phyloP scores from a whole-genome alignment of 495 filamentous ascomycete genomes.

The Usnea hakonensis region DNA sequence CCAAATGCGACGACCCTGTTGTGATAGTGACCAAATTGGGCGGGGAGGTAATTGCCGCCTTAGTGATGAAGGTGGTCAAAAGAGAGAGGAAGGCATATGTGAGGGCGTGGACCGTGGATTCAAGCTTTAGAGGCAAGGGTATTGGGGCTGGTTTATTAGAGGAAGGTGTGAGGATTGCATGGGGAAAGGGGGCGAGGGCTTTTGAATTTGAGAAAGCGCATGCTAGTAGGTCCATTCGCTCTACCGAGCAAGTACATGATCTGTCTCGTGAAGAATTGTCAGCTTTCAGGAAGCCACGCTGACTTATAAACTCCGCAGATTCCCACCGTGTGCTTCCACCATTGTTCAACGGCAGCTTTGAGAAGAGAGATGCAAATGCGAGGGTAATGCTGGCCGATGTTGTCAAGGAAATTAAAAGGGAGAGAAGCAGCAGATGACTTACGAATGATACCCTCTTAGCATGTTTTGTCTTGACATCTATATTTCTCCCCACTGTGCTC shows the following conservation, averaged over 20 bases:
- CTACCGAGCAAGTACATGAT: background rate
- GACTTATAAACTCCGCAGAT: slow-evolving; percentile 25
- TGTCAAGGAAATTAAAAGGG: slow-evolving; percentile 34
- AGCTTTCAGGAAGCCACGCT: background rate
- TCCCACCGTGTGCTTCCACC: slow-evolving; percentile 51
- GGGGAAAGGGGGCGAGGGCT: slow-evolving; percentile 47
- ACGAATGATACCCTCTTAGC: slow-evolving; percentile 1
- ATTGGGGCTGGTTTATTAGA: slow-evolving; percentile 62
- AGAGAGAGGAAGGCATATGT: slow-evolving; percentile 43
- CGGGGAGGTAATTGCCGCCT: slow-evolving; percentile 47
- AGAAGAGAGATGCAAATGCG: slow-evolving; percentile 47
- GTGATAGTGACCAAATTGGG: slow-evolving; percentile 50
- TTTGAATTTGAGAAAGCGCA: slow-evolving; percentile 62
- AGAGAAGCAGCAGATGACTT: slow-evolving; percentile 31
- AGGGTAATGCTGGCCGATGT: slow-evolving; percentile 44
- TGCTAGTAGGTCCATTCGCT: slow-evolving; percentile 39
- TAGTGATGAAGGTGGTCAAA: slow-evolving; percentile 40
- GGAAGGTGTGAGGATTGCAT: slow-evolving; percentile 52
- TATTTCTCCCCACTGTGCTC: background rate
- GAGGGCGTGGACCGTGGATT: slow-evolving; percentile 67
- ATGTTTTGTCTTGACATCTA: background rate
- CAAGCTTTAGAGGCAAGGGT: slow-evolving; percentile 57
- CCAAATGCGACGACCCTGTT: slow-evolving; percentile 30
- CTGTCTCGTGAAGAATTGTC: slow-evolving; percentile 6
- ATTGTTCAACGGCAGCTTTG: slow-evolving; percentile 51